A percentile compares a stretch with the other conserved stretches of the same genome.
phyloP scores from a whole-genome alignment of 2,329 filamentous ascomycete genomes.

The Colletotrichum navitas region DNA sequence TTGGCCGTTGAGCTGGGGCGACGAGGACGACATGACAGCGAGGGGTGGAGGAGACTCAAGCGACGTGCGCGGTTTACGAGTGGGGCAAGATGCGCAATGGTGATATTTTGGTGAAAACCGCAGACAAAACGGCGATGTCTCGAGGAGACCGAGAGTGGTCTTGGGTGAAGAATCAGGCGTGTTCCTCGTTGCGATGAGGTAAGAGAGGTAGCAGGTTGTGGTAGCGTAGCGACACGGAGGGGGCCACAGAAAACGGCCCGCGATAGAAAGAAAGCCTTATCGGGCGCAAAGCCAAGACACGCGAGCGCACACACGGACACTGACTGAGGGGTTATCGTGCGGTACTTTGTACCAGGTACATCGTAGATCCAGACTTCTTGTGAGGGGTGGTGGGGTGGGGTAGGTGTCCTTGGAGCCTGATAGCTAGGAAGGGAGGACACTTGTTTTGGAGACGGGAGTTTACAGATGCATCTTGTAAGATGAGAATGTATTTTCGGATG shows the following conservation, averaged over 20 bases:
- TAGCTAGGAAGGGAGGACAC: background rate
- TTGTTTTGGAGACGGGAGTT: background rate
- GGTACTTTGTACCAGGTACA: background rate
- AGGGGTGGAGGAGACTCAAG: background rate
- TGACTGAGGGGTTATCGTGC: conserved; percentile 21
- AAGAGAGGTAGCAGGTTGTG: conserved; percentile 39
- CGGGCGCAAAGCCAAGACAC: conserved; percentile 1
- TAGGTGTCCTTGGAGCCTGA: background rate
- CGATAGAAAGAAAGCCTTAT: conserved; percentile 34
- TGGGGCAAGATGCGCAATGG: background rate
- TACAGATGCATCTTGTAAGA: background rate
- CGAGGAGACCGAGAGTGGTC: conserved; percentile 10
- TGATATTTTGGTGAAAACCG: background rate
- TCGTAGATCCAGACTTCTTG: background rate
- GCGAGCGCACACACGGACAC: too few relatives aligned
- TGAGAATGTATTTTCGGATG: background rate
- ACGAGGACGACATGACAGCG: conserved; percentile 40
- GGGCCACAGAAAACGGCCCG: conserved; percentile 2
- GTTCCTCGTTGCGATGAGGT: conserved; percentile 14
- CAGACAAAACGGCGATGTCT: background rate
- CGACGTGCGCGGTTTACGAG: background rate
- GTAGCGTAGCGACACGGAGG: conserved; percentile 16
- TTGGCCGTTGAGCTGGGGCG: conserved; percentile 34
- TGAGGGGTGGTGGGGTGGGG: conserved; percentile 22
- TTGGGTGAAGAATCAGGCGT: conserved; percentile 21